Base-by-base conservation (phyloP, 1,284 basidiomycete species). In the Microbotryum violaceum region DNA sequence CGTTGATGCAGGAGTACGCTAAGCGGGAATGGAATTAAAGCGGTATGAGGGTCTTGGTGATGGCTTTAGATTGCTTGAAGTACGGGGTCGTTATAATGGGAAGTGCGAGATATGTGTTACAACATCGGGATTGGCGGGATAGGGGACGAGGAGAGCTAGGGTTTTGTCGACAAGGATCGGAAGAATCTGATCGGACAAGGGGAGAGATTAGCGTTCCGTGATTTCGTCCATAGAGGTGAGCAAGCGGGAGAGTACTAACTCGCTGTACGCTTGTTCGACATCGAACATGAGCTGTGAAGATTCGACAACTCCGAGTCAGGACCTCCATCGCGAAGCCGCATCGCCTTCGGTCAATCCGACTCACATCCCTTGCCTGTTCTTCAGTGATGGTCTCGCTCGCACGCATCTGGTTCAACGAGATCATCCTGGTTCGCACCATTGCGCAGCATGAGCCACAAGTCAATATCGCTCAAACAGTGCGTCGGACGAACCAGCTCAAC, bases 321-420 rank as follows among this genome's bases (percentile, higher is more conserved):
- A 12, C 7, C 45, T 9, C 51, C 46, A 27, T 37, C 9, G 1
- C 21, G 62, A 61, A 27, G 37, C 54, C 54, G 37, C 2, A 10
- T 18, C 2, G 29, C 44, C 6, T 27, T n/a, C 29, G 23, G 49
- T 31, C 20, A n/a, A 4, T 31, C 31, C 8, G 49, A 71, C 80
- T 57, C 61, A 88, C 91, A 82, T 97, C 92, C 61, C 96, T 80
- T 2, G 89, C 88, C 73, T 98, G 92, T 69, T 97, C 93, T 63
- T 98, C 93, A 1, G 88, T 87, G 56, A 98, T 87, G 76, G 97
- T 92, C 71, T 97, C 94, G 31, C 90, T 91, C 6, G 91, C 96
- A 74, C 91, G 91, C 91, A 97, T 96, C 2, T 86, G 87, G 71
- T 98, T 98, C 48, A 98, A 81, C 6, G 89, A 89, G 71, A 98